Evolutionary conservation across 306 rosid species (phyloP).

Genomic region (Sindora glabra): DNA sequence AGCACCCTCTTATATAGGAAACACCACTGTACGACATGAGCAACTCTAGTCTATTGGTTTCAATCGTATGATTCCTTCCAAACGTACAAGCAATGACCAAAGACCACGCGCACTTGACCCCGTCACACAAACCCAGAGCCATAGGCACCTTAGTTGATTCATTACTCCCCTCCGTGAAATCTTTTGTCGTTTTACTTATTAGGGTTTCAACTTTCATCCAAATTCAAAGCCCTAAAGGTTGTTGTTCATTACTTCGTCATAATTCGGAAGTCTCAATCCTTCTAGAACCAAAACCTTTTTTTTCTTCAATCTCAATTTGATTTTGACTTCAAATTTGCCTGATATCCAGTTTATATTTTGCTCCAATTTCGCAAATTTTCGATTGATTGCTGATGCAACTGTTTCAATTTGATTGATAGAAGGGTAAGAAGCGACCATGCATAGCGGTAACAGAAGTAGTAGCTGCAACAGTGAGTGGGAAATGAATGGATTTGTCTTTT

Average conservation of each 20-base stretch:
- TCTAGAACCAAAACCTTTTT: neutral
- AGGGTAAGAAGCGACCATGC: neutral
- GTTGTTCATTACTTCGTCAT: neutral
- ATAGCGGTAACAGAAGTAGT: neutral
- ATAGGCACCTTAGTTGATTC: neutral
- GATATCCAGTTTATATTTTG: neutral
- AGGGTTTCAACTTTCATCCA: constrained; percentile 37
- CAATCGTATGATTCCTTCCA: neutral
- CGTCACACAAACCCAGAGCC: neutral
- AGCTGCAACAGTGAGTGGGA: constrained; percentile 3
- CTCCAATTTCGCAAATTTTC: neutral
- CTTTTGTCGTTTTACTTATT: constrained; percentile 1
- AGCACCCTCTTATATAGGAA: too few relatives aligned
- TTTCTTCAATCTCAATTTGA: neutral
- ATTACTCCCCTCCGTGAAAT: neutral
- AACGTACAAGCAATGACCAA: neutral
- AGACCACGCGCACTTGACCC: constrained; percentile 31
- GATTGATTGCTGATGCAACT: neutral
- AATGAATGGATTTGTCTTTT: neutral
- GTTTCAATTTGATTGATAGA: constrained; percentile 4
- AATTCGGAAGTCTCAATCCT: neutral
- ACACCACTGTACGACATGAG: too few relatives aligned
- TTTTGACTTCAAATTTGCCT: neutral
- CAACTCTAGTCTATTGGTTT: too few relatives aligned
- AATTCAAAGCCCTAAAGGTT: too few relatives aligned